Conservation (phyloP, 192 early-diverging fungal species). For the Allomyces macrogynus region DNA sequence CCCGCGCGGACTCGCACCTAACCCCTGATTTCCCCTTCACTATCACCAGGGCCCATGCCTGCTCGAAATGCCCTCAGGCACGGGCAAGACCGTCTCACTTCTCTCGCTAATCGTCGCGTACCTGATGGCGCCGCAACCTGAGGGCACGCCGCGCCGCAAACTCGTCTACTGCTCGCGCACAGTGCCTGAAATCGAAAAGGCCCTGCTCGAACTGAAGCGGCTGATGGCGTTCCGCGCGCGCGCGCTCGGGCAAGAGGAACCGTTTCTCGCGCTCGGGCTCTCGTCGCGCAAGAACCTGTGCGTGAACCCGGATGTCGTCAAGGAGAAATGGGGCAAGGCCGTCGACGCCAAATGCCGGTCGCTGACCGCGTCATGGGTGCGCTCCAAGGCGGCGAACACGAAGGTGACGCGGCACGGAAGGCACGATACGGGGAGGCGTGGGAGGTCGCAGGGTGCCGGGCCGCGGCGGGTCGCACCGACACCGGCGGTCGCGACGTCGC, state of each 20-base stretch:
- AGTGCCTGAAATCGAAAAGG: constrained; percentile 99
- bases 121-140: constrained; percentile 43
- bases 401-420: constrained; percentile 3
- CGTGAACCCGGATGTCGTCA: constrained; percentile 69
- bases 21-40: background rate
- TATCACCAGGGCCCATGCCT: constrained; percentile 68
- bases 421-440: constrained; percentile 4
- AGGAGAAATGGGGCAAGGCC: constrained; percentile 63
- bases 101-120: constrained; percentile 90
- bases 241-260: constrained; percentile 40
- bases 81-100: constrained; percentile 92
- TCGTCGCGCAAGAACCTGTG: constrained; percentile 89
- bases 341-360: constrained; percentile 83
- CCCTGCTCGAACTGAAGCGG: constrained; percentile 81
- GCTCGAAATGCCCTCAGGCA: constrained; percentile 98
- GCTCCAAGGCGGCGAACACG: constrained; percentile 33
- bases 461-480: background rate
- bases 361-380: constrained; percentile 84
- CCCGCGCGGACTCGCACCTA: background rate
- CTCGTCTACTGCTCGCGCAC: constrained; percentile 99
- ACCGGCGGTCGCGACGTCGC: background rate
- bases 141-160: constrained; percentile 30
- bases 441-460: no score
- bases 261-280: constrained; percentile 79
- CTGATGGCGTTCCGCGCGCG: constrained; percentile 63